Evolutionary conservation across 495 filamentous ascomycete genomes (phyloP).

Genomic region (Astrocystis sublimbata): DNA sequence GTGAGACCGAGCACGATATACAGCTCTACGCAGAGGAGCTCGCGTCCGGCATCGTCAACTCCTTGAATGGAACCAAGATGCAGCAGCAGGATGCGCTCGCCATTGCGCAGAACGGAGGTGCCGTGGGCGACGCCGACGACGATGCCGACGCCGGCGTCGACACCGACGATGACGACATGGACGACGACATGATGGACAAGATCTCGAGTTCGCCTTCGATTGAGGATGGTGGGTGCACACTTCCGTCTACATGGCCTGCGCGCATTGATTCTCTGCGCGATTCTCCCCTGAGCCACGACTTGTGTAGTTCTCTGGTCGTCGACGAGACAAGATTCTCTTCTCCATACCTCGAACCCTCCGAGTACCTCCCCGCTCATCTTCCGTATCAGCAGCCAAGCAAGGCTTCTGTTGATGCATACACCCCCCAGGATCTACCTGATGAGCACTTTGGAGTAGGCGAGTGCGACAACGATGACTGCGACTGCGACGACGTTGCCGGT

Average conservation of each 20-base stretch:
- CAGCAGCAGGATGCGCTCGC: constrained; percentile 56
- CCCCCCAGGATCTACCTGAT: constrained; percentile 61
- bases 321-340: constrained; percentile 52
- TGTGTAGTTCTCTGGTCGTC: constrained; percentile 25
- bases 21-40: constrained; percentile 54
- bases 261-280: constrained; percentile 43
- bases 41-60: constrained; percentile 46
- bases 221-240: constrained; percentile 84
- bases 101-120: constrained; percentile 56
- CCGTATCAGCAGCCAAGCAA: constrained; percentile 38
- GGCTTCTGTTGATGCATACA: constrained; percentile 32
- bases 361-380: constrained; percentile 45
- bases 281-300: constrained; percentile 30
- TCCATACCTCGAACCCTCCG: constrained; percentile 53
- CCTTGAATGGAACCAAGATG: constrained; percentile 50
- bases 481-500: constrained; percentile 21
- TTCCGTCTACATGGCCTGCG: constrained; percentile 39
- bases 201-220: constrained; percentile 98
- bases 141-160: constrained; percentile 69
- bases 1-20: constrained; percentile 46
- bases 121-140: constrained; percentile 58
- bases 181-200: constrained; percentile 94
- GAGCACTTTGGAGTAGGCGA: constrained; percentile 48
- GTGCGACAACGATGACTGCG: constrained; percentile 32
- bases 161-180: constrained; percentile 66